A percentile compares a stretch with the other conserved stretches of the same genome.
phyloP scores from a whole-genome alignment of 108 stramenopile genomes.

The Skeletonema marinoi region DNA sequence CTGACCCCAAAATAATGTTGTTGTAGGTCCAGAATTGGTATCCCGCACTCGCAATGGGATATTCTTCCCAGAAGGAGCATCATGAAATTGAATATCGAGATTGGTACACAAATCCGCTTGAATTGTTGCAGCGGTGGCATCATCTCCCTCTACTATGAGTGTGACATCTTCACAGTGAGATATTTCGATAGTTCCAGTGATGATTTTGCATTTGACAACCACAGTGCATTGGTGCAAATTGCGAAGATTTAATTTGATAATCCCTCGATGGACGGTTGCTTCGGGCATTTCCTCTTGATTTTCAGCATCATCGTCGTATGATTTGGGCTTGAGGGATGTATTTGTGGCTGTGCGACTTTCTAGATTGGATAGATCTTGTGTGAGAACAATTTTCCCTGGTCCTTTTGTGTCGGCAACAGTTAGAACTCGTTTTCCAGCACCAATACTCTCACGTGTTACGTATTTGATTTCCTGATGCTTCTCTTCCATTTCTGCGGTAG shows the following conservation, averaged over 20 bases:
- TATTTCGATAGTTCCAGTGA: conserved; percentile 84
- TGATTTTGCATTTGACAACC: conserved; percentile 80
- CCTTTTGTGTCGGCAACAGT: conserved; percentile 68
- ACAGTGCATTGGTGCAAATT: conserved; percentile 84
- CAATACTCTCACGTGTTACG: conserved; percentile 78
- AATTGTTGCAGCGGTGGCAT: conserved; percentile 80
- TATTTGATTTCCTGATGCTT: conserved; percentile 46
- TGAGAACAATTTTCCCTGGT: conserved; percentile 67
- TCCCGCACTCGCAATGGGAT: conserved; percentile 35
- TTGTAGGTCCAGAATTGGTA: conserved; percentile 43
- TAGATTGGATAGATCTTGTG: conserved; percentile 79
- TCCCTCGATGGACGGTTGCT: conserved; percentile 47
- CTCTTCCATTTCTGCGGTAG: not conserved
- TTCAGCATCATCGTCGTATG: conserved; percentile 74
- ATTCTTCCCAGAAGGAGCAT: conserved; percentile 79
- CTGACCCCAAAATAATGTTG: conserved; percentile 76
- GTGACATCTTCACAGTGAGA: conserved; percentile 74
- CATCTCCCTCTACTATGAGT: conserved; percentile 55
- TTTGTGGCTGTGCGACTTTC: conserved; percentile 65
- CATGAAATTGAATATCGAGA: conserved; percentile 69
- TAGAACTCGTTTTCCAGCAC: conserved; percentile 82
- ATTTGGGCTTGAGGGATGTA: conserved; percentile 54
- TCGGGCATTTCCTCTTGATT: conserved; percentile 51
- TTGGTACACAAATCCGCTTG: conserved; percentile 83
- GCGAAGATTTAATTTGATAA: conserved; percentile 75